Evolutionary conservation across 2,329 filamentous ascomycete species (phyloP).

Genomic region (Ambrosiella beaveri): DNA sequence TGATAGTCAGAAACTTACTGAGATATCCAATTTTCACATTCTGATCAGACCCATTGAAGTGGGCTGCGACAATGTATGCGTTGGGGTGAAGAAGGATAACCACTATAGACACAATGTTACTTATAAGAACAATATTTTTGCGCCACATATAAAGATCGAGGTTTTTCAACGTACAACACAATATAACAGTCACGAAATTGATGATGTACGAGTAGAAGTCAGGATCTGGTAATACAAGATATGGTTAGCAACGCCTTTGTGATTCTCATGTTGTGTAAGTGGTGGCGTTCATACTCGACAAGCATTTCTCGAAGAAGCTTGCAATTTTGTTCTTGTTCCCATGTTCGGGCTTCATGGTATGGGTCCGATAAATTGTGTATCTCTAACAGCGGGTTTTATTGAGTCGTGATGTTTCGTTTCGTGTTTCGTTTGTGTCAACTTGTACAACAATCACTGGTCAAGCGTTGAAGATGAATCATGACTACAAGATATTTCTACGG

Average conservation of each 20-base stretch:
- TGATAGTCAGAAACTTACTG: not conserved
- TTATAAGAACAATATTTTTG: not conserved
- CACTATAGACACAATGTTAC: not conserved
- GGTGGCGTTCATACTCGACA: conserved; percentile 5
- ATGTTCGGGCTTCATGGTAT: not conserved
- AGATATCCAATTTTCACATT: conserved; percentile 4
- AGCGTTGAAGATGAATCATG: not conserved
- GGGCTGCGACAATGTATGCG: not conserved
- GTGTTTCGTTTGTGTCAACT: too few relatives aligned
- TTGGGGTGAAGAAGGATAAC: not conserved
- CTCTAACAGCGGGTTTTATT: too few relatives aligned
- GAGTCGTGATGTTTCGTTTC: too few relatives aligned
- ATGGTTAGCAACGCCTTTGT: not conserved
- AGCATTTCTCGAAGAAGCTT: not conserved
- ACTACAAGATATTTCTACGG: not conserved
- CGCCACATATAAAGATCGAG: not conserved
- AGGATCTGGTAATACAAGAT: conserved; percentile 3
- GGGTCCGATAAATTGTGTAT: too few relatives aligned
- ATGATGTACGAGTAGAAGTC: conserved; percentile 3
- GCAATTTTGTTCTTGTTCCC: not conserved
- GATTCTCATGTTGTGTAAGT: conserved; percentile 1
- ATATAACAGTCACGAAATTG: conserved; percentile 4
- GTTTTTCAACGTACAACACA: conserved; percentile 4
- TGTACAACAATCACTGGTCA: too few relatives aligned
- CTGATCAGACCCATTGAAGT: not conserved